Percentiles rank a stretch among this genome's conserved stretches.
Evolutionary conservation across 1,284 basidiomycete species (phyloP).

Genomic region (Rhizopogon parksii): DNA sequence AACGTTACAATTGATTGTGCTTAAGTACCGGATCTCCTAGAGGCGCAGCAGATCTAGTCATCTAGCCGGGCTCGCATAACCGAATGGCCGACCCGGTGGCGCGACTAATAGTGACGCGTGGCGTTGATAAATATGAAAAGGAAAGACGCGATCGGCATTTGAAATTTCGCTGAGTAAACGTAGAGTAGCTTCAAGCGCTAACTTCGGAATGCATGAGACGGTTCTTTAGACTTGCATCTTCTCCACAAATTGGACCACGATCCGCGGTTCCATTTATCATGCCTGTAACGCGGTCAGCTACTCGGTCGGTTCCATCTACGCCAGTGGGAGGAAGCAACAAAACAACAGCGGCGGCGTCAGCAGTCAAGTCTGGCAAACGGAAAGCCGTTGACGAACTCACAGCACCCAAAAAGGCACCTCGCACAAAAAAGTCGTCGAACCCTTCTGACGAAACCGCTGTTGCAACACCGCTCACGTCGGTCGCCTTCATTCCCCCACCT

Average conservation of each 20-base stretch:
- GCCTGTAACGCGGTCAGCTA: conserved; percentile 13
- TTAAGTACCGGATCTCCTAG: not conserved
- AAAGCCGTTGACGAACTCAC: conserved; percentile 2
- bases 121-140: too few relatives aligned
- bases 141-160: too few relatives aligned
- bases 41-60: too few relatives aligned
- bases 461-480: not conserved
- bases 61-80: too few relatives aligned
- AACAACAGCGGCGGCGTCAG: not conserved
- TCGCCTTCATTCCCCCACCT: not conserved
- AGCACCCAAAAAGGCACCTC: conserved; percentile 2
- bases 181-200: too few relatives aligned
- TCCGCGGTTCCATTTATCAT: conserved; percentile 4
- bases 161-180: too few relatives aligned
- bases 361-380: conserved; percentile 3
- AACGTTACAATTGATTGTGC: too few relatives aligned
- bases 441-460: not conserved
- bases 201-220: not conserved
- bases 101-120: too few relatives aligned
- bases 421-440: conserved; percentile 7
- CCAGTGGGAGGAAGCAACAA: not conserved
- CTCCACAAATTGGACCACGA: not conserved
- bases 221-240: not conserved
- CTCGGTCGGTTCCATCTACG: not conserved
- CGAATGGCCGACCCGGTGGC: too few relatives aligned